Percentiles rank a stretch among this genome's conserved stretches.
These are phyloP conservation scores for Penicillium malachiteum DNA, from an alignment of 495 filamentous ascomycete genomes.

Conservation along the genomic window DNA sequence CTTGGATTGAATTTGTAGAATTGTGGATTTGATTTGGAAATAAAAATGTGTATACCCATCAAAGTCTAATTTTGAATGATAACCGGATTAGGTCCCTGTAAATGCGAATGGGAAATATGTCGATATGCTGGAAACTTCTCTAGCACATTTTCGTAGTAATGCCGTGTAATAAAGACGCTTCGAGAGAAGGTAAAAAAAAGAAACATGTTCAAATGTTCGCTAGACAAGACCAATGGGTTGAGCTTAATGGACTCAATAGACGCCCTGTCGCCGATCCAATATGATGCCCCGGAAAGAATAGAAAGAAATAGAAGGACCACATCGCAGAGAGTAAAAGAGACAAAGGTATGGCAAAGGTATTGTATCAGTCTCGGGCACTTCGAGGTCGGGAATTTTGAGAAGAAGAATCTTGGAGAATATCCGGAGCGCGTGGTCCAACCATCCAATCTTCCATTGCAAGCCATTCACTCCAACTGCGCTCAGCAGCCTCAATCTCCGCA, in stretches of 20 bases:
- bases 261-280: constrained; percentile 17
- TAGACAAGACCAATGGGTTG: constrained; percentile 16
- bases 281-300: constrained; percentile 7
- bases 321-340: constrained; percentile 3
- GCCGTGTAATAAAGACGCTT: constrained; percentile 17
- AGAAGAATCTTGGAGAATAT: constrained; percentile 45
- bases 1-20: too few relatives aligned
- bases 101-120: constrained; percentile 1
- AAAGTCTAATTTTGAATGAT: constrained; percentile 9
- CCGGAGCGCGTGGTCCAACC: constrained; percentile 64
- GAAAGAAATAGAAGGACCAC: constrained; percentile 6
- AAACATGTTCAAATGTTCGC: constrained; percentile 16
- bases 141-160: constrained; percentile 10
- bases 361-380: constrained; percentile 29
- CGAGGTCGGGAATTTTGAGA: constrained; percentile 40
- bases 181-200: not conserved
- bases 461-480: constrained; percentile 82
- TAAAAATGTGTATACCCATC: constrained; percentile 13
- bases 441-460: constrained; percentile 96
- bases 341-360: not conserved
- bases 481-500: constrained; percentile 79
- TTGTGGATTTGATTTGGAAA: not conserved
- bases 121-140: not conserved
- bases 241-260: constrained; percentile 13
- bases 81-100: constrained; percentile 4